Base-by-base conservation (phyloP, 768 basidiomycete genomes). In the Aureoboletus auriporus region DNA sequence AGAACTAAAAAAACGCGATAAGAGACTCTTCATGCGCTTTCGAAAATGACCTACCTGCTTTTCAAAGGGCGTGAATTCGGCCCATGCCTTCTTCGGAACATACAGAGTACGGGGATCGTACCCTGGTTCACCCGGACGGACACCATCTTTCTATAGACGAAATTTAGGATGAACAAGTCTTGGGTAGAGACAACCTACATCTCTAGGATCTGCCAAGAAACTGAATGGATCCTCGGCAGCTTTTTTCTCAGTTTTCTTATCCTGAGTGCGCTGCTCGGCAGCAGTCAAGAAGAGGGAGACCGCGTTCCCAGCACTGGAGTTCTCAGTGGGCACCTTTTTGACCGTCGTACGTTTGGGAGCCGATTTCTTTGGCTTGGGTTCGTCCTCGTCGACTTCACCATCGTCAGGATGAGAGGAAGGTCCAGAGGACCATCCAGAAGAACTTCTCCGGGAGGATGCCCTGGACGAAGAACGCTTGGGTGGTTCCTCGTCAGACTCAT, bases 1-100 rank as follows among this genome's bases (percentile, higher is more conserved):
- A 86, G 51, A 89, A 89, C 80, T 91, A 60, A 20, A 45, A 5
- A 34, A 10, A 46, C 14, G 17, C 37, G 13, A 29, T 42, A 20
- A 53, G 55, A 34, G 43, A 46, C 14, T 17, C 0, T 0, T 39
- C 6, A 35, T 11, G 10, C 16, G 20, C 31, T 10, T n/a, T 29
- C 17, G 31, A 20, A 48, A 45, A 14, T 10, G 40, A 35, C 66
- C 63, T 29, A 79, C 85, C 77, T 91, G 93, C 58, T 84, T 93
- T 71, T 99, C 96, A 62, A 99, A 99, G 0, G 94, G 93, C 2
- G 93, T 95, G 59, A 99, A 95, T 0, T 73, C 72, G 26, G 73
- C 72, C 92, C 93, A 95, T 0, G 83, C 82, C 37, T 71, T 76
- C 27, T 76, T 67, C 0, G 94, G 94, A 44, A 99, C 79, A 61